These are phyloP conservation scores for Gaultheria prostrata DNA, from an alignment of 148 eudicot genomes.

Conservation along the genomic window DNA sequence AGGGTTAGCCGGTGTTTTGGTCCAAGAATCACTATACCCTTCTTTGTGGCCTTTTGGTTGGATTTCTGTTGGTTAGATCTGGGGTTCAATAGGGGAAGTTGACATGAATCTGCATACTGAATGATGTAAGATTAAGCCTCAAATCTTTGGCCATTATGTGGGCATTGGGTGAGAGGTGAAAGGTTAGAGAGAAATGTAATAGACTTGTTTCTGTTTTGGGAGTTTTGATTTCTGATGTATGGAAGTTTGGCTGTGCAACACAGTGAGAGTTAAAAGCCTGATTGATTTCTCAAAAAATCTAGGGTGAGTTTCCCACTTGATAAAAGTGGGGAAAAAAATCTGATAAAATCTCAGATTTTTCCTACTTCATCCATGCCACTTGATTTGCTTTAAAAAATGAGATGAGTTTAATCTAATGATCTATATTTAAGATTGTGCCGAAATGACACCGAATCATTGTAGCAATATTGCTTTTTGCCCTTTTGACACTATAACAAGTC, in stretches of 20 bases:
- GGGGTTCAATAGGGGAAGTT: neutral
- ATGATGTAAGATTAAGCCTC: neutral
- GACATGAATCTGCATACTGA: neutral
- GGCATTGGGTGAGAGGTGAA: neutral
- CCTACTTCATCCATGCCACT: too few species aligned
- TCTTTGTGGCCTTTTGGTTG: neutral
- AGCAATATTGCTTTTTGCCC: too few species aligned
- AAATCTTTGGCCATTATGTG: slow-evolving; percentile 13
- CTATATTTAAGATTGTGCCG: too few species aligned
- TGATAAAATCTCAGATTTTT: too few species aligned
- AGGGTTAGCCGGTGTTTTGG: neutral
- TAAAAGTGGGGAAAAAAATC: too few species aligned
- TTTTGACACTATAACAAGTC: too few species aligned
- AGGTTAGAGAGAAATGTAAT: neutral
- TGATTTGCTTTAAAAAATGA: too few species aligned
- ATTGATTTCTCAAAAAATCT: neutral
- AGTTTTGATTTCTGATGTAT: neutral
- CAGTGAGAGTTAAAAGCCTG: neutral
- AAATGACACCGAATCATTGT: too few species aligned
- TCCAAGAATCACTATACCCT: neutral
- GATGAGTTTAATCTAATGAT: too few species aligned
- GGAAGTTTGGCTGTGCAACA: neutral
- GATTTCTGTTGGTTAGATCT: neutral
- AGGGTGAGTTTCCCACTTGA: too few species aligned
- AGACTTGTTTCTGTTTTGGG: slow-evolving; percentile 13